These are phyloP conservation scores for Eremothecium cymbalariae DNA, from an alignment of 1,139 yeast species.

Conservation along the genomic window DNA sequence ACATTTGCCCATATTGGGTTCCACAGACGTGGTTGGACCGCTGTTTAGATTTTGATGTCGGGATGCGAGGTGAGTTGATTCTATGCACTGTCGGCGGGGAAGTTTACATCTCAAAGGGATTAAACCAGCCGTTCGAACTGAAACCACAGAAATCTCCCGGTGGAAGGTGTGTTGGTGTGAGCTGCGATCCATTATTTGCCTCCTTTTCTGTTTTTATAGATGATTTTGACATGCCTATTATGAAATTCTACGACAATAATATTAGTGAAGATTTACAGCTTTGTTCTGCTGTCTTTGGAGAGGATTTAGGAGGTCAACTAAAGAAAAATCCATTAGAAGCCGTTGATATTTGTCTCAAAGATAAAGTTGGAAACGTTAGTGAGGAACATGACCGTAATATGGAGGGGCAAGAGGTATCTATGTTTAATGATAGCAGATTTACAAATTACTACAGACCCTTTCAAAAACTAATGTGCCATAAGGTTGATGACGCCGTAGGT, in stretches of 20 bases:
- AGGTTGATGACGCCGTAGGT: no score
- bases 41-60: conserved; percentile 56
- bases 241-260: conserved; percentile 39
- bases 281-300: no score
- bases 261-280: conserved; percentile 44
- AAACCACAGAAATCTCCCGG: conserved; percentile 21
- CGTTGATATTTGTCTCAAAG: no score
- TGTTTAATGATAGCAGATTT: no score
- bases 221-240: conserved; percentile 50
- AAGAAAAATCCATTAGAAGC: no score
- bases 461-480: no score
- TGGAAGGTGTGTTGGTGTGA: conserved; percentile 39
- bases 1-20: conserved; percentile 32
- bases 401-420: no score
- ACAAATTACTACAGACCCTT: no score
- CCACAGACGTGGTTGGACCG: conserved; percentile 23
- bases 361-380: no score
- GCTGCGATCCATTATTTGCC: conserved; percentile 57
- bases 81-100: conserved; percentile 63
- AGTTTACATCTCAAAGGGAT: conserved; percentile 37
- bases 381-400: no score
- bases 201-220: conserved; percentile 66
- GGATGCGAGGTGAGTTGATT: conserved; percentile 61
- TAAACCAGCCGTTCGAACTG: conserved; percentile 15
- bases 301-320: no score